Conservation (phyloP, 176 grass and related monocot genomes). For the Triticum dicoccoides region DNA sequence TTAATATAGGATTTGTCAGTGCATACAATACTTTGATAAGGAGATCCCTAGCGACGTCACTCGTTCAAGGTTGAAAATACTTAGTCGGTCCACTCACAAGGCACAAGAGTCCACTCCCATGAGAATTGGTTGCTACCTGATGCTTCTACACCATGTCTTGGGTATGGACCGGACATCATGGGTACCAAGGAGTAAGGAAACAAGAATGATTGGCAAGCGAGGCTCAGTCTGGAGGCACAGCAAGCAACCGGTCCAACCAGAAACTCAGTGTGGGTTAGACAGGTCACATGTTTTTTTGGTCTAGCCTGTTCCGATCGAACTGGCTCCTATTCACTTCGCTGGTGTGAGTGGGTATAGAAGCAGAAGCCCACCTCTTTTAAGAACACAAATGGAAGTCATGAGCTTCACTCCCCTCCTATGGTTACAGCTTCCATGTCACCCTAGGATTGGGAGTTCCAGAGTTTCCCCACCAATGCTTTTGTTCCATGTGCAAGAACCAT, state of each 20-base stretch:
- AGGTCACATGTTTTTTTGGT: background rate
- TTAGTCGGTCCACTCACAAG: background rate
- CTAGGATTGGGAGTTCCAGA: background rate
- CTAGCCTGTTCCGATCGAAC: background rate
- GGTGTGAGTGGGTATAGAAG: too few relatives aligned
- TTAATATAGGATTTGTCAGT: conserved; percentile 11
- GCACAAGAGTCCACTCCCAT: background rate
- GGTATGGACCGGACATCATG: background rate
- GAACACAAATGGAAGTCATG: background rate
- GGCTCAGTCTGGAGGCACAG: background rate
- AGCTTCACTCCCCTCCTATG: background rate
- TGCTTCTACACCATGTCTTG: background rate
- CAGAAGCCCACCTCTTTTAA: background rate
- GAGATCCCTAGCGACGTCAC: background rate
- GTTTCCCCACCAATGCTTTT: background rate
- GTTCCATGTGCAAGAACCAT: background rate
- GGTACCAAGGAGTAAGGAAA: background rate
- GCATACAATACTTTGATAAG: background rate
- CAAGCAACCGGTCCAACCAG: background rate
- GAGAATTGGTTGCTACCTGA: conserved; percentile 4
- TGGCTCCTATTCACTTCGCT: background rate
- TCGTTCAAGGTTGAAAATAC: background rate
- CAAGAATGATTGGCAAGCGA: background rate
- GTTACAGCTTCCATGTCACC: conserved; percentile 1
- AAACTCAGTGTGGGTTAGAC: background rate